Conservation (phyloP, 371 early-diverging fungal genomes). For the Lichtheimia corymbifera region DNA sequence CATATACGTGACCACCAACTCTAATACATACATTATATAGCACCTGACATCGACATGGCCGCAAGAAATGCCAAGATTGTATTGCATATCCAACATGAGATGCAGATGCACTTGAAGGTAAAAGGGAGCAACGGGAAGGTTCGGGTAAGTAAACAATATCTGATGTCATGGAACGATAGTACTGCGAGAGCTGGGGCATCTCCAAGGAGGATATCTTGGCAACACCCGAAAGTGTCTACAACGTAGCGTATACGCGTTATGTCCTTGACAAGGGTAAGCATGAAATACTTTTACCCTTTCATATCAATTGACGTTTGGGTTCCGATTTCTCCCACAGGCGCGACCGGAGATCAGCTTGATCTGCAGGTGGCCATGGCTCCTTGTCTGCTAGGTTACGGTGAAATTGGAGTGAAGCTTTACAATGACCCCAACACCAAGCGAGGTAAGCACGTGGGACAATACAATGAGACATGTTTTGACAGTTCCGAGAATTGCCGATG, state of each 20-base stretch:
- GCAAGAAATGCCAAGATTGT: slow-evolving; percentile 59
- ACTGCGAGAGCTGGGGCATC: slow-evolving; percentile 75
- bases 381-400: slow-evolving; percentile 83
- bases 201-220: slow-evolving; percentile 61
- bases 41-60: slow-evolving; percentile 33
- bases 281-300: slow-evolving; percentile 2
- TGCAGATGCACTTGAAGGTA: slow-evolving; percentile 69
- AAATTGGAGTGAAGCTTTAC: slow-evolving; percentile 67
- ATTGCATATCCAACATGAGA: slow-evolving; percentile 65
- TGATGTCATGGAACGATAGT: slow-evolving; percentile 29
- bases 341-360: slow-evolving; percentile 75
- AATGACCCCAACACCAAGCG: slow-evolving; percentile 67
- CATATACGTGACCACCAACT: slow-evolving; percentile 2
- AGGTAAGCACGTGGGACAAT: slow-evolving; percentile 20
- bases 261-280: slow-evolving; percentile 70
- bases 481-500: no score
- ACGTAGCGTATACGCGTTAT: slow-evolving; percentile 82
- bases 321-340: slow-evolving; percentile 24
- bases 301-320: background rate
- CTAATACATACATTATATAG: slow-evolving; percentile 11
- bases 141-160: no score
- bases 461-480: no score
- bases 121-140: background rate
- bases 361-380: slow-evolving; percentile 79
- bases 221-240: slow-evolving; percentile 72